Evolutionary conservation across 1,284 basidiomycete species (phyloP).

Genomic region (Mycena citricolor): DNA sequence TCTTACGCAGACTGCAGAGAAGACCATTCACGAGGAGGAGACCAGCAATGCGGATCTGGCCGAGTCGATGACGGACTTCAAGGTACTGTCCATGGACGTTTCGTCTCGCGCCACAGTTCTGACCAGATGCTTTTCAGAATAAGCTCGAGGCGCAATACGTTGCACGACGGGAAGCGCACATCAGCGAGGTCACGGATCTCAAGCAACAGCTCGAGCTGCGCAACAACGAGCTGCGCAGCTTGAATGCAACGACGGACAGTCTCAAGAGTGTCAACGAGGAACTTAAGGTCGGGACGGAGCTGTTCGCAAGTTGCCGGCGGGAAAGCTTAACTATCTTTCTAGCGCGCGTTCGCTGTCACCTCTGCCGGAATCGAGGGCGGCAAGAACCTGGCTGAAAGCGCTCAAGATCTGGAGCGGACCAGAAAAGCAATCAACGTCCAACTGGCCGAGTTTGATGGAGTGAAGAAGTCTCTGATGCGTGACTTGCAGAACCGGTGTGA

Average conservation of each 20-base stretch:
- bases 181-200: slow-evolving; percentile 85
- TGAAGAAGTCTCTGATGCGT: slow-evolving; percentile 98
- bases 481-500: slow-evolving; percentile 99
- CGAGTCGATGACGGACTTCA: slow-evolving; percentile 86
- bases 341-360: slow-evolving; percentile 96
- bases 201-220: slow-evolving; percentile 91
- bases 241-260: slow-evolving; percentile 88
- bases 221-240: slow-evolving; percentile 80
- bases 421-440: slow-evolving; percentile 97
- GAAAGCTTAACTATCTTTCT: slow-evolving; percentile 22
- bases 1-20: slow-evolving; percentile 51
- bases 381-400: slow-evolving; percentile 93
- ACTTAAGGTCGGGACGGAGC: slow-evolving; percentile 81
- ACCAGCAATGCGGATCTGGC: slow-evolving; percentile 76
- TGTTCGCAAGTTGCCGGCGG: slow-evolving; percentile 7
- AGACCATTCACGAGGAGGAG: slow-evolving; percentile 83
- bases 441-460: slow-evolving; percentile 96
- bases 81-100: slow-evolving; percentile 52
- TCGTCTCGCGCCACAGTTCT: slow-evolving; percentile 17
- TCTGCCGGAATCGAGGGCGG: slow-evolving; percentile 96
- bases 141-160: slow-evolving; percentile 95
- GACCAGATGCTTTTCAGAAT: slow-evolving; percentile 47
- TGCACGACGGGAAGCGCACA: slow-evolving; percentile 87
- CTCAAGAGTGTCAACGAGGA: slow-evolving; percentile 98
- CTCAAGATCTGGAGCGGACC: slow-evolving; percentile 95